Conservation (phyloP, 495 filamentous ascomycete genomes). For the Astrocystis sublimbata region DNA sequence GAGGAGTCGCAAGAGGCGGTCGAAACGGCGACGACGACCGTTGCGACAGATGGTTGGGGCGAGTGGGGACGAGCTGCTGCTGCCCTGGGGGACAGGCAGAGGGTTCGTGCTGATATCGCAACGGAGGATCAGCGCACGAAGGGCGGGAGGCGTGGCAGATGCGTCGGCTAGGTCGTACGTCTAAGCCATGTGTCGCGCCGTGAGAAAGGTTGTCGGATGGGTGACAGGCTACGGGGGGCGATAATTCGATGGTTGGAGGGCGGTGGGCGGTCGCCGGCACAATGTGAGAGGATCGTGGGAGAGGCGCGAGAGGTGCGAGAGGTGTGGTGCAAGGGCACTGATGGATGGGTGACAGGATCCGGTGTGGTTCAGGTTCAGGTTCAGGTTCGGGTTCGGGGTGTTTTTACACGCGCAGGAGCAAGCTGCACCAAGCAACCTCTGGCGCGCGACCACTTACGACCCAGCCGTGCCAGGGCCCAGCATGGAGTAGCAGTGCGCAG, state of each 20-base stretch:
- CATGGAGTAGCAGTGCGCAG: too few relatives aligned
- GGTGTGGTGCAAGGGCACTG: too few relatives aligned
- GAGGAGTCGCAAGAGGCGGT: too few relatives aligned
- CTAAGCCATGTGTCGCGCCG: conserved; percentile 5
- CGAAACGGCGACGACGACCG: conserved; percentile 3
- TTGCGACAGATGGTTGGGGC: conserved; percentile 6
- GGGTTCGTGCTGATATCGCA: conserved; percentile 9
- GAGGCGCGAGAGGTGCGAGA: too few relatives aligned
- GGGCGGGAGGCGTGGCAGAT: background rate
- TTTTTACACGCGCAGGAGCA: conserved; percentile 6
- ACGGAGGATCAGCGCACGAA: background rate
- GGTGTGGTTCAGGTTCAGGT: conserved; percentile 1
- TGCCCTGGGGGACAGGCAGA: too few relatives aligned
- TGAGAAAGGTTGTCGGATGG: background rate
- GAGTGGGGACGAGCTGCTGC: conserved; percentile 5
- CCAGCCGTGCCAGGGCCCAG: too few relatives aligned
- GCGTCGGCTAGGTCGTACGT: background rate
- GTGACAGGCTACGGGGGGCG: too few relatives aligned
- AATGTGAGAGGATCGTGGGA: background rate
- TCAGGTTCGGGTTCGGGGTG: background rate
- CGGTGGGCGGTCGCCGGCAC: background rate
- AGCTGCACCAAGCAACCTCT: conserved; percentile 5
- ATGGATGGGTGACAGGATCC: background rate
- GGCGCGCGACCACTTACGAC: background rate
- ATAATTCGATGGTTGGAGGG: too few relatives aligned